phyloP scores from a whole-genome alignment of 1,139 yeast genomes.

The Pichia norvegensis region DNA sequence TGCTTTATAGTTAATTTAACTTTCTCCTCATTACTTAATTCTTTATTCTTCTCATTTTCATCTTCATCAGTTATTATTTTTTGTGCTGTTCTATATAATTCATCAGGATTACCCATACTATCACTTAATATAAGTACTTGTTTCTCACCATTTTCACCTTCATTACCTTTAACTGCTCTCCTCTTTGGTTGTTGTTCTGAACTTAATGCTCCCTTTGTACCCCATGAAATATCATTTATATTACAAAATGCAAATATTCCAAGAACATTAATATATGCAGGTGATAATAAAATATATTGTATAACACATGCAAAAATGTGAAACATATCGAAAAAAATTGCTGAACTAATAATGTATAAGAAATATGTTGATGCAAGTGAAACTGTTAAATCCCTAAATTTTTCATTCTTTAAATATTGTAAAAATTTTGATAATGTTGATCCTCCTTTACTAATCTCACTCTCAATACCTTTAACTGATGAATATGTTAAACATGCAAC shows the following conservation, averaged over 20 bases:
- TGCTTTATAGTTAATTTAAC: constrained; percentile 32
- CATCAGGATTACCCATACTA: constrained; percentile 26
- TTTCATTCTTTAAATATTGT: constrained; percentile 48
- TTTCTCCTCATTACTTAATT: constrained; percentile 13
- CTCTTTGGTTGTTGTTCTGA: constrained; percentile 15
- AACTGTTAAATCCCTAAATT: constrained; percentile 79
- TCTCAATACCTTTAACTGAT: constrained; percentile 39
- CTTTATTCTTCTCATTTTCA: background rate
- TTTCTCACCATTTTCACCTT: constrained; percentile 7
- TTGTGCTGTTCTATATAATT: constrained; percentile 21
- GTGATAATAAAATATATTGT: constrained; percentile 65
- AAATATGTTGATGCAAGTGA: constrained; percentile 80
- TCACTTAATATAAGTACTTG: constrained; percentile 24
- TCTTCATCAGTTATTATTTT: background rate
- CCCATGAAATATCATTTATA: constrained; percentile 84
- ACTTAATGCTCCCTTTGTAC: constrained; percentile 67
- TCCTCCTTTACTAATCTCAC: constrained; percentile 28
- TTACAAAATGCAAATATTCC: constrained; percentile 80
- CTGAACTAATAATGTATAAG: constrained; percentile 68
- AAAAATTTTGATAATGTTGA: constrained; percentile 34
- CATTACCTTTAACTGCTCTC: constrained; percentile 16
- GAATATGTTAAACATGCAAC: constrained; percentile 74
- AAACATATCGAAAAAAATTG: constrained; percentile 68
- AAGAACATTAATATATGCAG: constrained; percentile 69
- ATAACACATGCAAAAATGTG: constrained; percentile 65